These are phyloP conservation scores for Aquilaria yunnanensis DNA, from an alignment of 345 rosid species.

Conservation along the genomic window DNA sequence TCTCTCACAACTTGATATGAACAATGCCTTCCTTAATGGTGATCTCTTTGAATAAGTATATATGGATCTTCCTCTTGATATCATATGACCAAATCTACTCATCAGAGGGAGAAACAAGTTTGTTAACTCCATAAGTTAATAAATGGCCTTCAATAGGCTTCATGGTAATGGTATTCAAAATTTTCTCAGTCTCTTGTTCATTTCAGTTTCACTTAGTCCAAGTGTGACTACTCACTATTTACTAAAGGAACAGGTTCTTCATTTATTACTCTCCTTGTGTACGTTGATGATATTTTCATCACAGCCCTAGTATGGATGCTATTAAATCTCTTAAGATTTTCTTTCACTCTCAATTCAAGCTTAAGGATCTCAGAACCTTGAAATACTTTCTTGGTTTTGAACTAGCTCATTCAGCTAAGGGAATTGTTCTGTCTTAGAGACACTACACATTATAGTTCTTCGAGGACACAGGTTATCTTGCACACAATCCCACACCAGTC, in stretches of 20 bases:
- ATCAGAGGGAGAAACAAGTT: not conserved
- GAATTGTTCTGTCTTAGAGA: too few relatives aligned
- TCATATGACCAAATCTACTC: too few relatives aligned
- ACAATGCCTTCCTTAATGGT: not conserved
- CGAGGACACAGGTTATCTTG: not conserved
- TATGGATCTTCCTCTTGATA: not conserved
- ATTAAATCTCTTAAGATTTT: too few relatives aligned
- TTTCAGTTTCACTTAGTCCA: not conserved
- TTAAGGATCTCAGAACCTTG: not conserved
- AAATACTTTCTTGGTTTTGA: not conserved
- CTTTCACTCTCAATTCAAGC: not conserved
- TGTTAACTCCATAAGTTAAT: not conserved
- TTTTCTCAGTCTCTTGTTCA: not conserved
- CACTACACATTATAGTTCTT: not conserved
- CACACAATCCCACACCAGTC: not conserved
- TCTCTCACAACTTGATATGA: too few relatives aligned
- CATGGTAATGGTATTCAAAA: not conserved
- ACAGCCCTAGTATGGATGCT: too few relatives aligned
- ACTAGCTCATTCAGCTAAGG: not conserved
- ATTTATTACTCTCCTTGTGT: not conserved
- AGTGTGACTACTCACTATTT: not conserved
- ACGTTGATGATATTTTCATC: too few relatives aligned
- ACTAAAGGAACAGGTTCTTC: not conserved
- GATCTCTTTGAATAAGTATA: not conserved
- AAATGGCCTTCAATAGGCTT: not conserved